These are phyloP conservation scores for Aspergillus cavernicola DNA, from an alignment of 495 filamentous ascomycete species.

Conservation along the genomic window DNA sequence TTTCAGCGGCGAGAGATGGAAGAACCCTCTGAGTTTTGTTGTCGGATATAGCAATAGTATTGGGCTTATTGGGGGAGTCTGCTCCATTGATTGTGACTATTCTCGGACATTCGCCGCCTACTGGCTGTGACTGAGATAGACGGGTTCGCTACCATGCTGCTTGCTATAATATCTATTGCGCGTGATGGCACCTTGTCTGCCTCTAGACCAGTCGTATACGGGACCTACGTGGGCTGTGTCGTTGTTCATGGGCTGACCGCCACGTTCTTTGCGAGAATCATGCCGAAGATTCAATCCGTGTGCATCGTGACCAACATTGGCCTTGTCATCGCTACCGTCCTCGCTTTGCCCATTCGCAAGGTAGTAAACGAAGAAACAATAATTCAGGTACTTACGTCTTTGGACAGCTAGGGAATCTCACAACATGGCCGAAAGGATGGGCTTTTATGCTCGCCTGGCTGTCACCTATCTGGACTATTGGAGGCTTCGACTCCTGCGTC, in stretches of 20 bases:
- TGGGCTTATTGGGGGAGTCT: conserved; percentile 59
- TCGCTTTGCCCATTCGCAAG: conserved; percentile 60
- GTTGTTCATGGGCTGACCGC: conserved; percentile 56
- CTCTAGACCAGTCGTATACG: conserved; percentile 55
- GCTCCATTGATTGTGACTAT: conserved; percentile 53
- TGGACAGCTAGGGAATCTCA: conserved; percentile 47
- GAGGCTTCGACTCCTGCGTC: conserved; percentile 51
- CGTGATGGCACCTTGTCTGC: conserved; percentile 62
- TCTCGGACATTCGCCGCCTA: not conserved
- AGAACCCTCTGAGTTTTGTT: conserved; percentile 62
- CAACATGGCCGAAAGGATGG: conserved; percentile 59
- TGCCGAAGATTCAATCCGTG: conserved; percentile 62
- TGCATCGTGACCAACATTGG: conserved; percentile 61
- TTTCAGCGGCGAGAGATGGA: conserved; percentile 55
- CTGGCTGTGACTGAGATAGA: conserved; percentile 25
- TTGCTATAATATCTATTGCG: conserved; percentile 56
- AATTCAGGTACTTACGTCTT: conserved; percentile 42
- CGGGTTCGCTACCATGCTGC: conserved; percentile 50
- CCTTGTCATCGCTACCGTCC: conserved; percentile 58
- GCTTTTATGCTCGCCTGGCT: conserved; percentile 65
- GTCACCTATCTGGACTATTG: conserved; percentile 65
- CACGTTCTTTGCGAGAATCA: conserved; percentile 53
- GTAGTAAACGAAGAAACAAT: conserved; percentile 27
- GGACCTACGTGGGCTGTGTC: conserved; percentile 57
- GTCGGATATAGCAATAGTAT: conserved; percentile 70